Conservation (phyloP, 768 basidiomycete genomes). For the Lentinula aciculospora region DNA sequence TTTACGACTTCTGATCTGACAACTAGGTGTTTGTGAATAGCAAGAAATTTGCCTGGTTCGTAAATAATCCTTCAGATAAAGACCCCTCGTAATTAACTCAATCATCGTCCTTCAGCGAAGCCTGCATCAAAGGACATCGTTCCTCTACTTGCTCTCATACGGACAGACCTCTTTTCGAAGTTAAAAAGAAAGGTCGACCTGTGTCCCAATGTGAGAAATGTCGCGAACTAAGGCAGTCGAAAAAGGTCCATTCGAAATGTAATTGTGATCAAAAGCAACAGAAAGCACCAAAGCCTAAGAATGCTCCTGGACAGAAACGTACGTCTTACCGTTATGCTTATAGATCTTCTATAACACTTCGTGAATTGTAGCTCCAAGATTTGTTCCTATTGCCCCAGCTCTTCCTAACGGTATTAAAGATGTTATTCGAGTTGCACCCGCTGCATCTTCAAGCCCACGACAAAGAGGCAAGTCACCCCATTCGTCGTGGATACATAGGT, state of each 20-base stretch:
- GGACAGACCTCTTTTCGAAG: slow-evolving; percentile 86
- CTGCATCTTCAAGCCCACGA: slow-evolving; percentile 34
- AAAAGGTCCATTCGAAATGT: slow-evolving; percentile 79
- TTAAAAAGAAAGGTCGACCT: slow-evolving; percentile 91
- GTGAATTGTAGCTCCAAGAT: slow-evolving; percentile 42
- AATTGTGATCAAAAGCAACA: slow-evolving; percentile 49
- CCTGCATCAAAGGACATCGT: slow-evolving; percentile 93
- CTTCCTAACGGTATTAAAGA: slow-evolving; percentile 73
- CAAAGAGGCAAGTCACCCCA: slow-evolving; percentile 38
- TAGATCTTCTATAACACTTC: neutral
- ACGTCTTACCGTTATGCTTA: slow-evolving; percentile 9
- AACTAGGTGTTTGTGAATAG: slow-evolving; percentile 71
- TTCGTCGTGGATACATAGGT: neutral
- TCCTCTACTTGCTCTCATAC: slow-evolving; percentile 85
- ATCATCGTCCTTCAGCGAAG: slow-evolving; percentile 47
- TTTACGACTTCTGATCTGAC: no score
- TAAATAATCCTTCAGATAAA: neutral
- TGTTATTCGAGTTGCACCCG: slow-evolving; percentile 27
- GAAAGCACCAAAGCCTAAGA: slow-evolving; percentile 20
- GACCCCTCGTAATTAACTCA: neutral
- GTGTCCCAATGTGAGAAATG: slow-evolving; percentile 87
- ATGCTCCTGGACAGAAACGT: slow-evolving; percentile 37
- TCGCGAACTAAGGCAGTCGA: slow-evolving; percentile 74
- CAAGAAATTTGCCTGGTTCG: slow-evolving; percentile 72
- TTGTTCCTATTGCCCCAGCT: slow-evolving; percentile 65